These are phyloP conservation scores for Tripidium arundinaceum DNA, from an alignment of 202 grass and related monocot species.

Conservation along the genomic window DNA sequence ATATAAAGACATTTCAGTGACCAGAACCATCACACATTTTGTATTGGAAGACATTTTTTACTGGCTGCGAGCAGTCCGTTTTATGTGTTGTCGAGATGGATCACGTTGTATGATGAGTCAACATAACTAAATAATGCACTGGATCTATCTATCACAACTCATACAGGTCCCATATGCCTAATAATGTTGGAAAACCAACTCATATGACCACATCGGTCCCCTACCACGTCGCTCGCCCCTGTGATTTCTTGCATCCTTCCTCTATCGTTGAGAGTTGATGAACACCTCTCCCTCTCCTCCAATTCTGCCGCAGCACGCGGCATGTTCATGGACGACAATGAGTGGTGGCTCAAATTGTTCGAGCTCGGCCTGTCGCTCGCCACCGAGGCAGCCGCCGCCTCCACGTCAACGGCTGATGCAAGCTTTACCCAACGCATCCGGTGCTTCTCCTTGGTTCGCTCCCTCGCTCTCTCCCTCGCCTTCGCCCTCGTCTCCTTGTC, in stretches of 20 bases:
- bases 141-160: constrained; percentile 31
- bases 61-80: neutral
- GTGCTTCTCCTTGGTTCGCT: constrained; percentile 81
- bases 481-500: constrained; percentile 75
- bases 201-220: constrained; percentile 25
- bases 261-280: constrained; percentile 31
- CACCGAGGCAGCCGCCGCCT: neutral
- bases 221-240: constrained; percentile 31
- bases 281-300: constrained; percentile 57
- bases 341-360: constrained; percentile 35
- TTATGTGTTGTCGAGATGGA: neutral
- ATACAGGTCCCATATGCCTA: constrained; percentile 19
- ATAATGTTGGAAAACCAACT: constrained; percentile 33
- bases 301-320: constrained; percentile 28
- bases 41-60: neutral
- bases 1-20: neutral
- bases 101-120: neutral
- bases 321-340: constrained; percentile 36
- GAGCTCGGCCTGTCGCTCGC: constrained; percentile 18
- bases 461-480: constrained; percentile 83
- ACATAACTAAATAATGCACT: neutral
- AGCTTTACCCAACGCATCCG: constrained; percentile 50
- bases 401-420: constrained; percentile 49
- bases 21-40: neutral
- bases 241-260: constrained; percentile 43